These are phyloP conservation scores for Penicillium fuscoglaucum DNA, from an alignment of 2,329 filamentous ascomycete genomes.

Conservation along the genomic window DNA sequence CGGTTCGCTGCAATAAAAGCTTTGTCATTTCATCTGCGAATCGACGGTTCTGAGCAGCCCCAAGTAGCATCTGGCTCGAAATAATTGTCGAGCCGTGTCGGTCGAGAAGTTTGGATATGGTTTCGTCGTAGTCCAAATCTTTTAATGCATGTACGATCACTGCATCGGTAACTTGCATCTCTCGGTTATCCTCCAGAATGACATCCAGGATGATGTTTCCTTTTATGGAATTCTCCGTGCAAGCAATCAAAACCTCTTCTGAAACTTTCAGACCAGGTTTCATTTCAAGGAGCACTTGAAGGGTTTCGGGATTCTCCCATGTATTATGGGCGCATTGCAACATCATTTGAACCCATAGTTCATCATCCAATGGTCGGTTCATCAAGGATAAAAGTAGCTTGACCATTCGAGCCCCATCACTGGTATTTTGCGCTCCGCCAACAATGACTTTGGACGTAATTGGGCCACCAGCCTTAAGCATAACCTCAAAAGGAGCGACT, in stretches of 20 bases:
- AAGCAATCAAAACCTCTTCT: background rate
- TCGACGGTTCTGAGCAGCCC: background rate
- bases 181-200: background rate
- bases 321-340: background rate
- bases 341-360: background rate
- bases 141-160: background rate
- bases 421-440: background rate
- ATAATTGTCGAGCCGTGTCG: background rate
- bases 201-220: background rate
- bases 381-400: background rate
- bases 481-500: background rate
- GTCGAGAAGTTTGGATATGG: background rate
- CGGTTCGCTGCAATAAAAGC: background rate
- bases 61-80: background rate
- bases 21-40: background rate
- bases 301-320: background rate
- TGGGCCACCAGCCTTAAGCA: background rate
- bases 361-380: background rate
- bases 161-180: background rate
- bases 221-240: background rate
- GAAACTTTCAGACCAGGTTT: background rate
- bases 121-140: background rate
- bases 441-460: background rate
- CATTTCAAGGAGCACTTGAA: background rate
- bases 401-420: background rate